A percentile compares a stretch with the other conserved stretches of the same genome.
phyloP scores from a whole-genome alignment of 2,329 filamentous ascomycete species.

The Byssochlamys sp. region DNA sequence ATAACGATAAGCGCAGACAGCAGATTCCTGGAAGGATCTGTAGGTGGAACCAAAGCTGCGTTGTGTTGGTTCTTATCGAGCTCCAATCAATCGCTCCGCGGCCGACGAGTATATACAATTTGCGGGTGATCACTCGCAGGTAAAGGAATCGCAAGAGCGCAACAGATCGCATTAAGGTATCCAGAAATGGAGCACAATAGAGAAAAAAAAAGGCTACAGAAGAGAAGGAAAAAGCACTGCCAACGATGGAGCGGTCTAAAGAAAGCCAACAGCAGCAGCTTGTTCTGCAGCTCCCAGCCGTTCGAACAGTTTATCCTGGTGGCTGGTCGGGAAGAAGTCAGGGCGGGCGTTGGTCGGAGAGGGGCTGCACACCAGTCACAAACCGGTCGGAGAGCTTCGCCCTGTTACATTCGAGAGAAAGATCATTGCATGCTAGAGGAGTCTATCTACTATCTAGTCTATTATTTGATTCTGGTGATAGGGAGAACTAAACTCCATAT shows the following conservation, averaged over 20 bases:
- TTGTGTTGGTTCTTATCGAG: neutral
- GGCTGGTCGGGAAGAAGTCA: constrained; percentile 8
- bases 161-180: neutral
- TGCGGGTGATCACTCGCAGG: neutral
- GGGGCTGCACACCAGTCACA: neutral
- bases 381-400: neutral
- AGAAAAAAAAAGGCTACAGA: neutral
- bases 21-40: neutral
- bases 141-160: neutral
- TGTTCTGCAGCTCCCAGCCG: constrained; percentile 1
- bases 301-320: constrained; percentile 7
- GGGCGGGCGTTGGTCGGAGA: neutral
- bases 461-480: neutral
- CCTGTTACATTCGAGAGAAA: neutral
- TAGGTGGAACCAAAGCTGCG: neutral
- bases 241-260: neutral
- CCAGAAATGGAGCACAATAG: neutral
- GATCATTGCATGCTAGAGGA: neutral
- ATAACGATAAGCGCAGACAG: neutral
- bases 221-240: neutral
- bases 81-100: neutral
- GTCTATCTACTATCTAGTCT: neutral
- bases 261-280: neutral
- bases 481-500: neutral
- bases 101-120: neutral